Evolutionary conservation across 1,284 basidiomycete genomes (phyloP).

Genomic region (Pseudomicrostroma phylloplanum): DNA sequence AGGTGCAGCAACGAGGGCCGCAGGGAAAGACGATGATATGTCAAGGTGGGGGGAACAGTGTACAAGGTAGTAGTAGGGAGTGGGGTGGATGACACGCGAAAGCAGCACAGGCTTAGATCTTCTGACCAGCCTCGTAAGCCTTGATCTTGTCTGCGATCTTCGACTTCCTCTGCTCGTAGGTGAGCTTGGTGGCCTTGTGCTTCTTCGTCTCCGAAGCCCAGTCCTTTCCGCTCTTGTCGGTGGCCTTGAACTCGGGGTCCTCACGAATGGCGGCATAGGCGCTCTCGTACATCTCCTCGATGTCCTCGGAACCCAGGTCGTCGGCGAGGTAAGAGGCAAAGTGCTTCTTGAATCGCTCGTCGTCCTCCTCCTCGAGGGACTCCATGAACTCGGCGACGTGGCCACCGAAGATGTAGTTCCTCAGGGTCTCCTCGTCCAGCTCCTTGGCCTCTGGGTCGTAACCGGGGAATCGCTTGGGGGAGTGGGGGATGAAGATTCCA

Average conservation of each 20-base stretch:
- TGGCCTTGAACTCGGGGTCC: conserved; percentile 82
- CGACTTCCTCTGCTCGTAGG: conserved; percentile 60
- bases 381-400: conserved; percentile 99
- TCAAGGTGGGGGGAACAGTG: neutral
- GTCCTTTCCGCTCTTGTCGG: conserved; percentile 76
- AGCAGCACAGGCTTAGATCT: neutral
- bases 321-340: conserved; percentile 92
- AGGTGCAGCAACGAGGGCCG: neutral
- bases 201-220: conserved; percentile 84
- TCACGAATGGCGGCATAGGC: conserved; percentile 81
- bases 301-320: conserved; percentile 90
- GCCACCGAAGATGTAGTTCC: conserved; percentile 97
- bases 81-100: neutral
- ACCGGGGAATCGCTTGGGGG: conserved; percentile 96
- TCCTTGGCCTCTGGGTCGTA: conserved; percentile 91
- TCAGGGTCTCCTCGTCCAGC: conserved; percentile 87
- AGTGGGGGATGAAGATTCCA: conserved; percentile 96
- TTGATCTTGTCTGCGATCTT: conserved; percentile 46
- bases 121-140: conserved; percentile 29
- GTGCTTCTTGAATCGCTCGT: conserved; percentile 99
- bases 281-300: conserved; percentile 89
- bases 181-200: conserved; percentile 67
- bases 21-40: neutral
- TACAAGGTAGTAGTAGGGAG: neutral
- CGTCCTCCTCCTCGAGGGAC: conserved; percentile 97